Percentiles rank a stretch among this genome's conserved stretches.
These are phyloP conservation scores for Metschnikowia santaceciliae DNA, from an alignment of 805 yeast species.

Conservation along the genomic window DNA sequence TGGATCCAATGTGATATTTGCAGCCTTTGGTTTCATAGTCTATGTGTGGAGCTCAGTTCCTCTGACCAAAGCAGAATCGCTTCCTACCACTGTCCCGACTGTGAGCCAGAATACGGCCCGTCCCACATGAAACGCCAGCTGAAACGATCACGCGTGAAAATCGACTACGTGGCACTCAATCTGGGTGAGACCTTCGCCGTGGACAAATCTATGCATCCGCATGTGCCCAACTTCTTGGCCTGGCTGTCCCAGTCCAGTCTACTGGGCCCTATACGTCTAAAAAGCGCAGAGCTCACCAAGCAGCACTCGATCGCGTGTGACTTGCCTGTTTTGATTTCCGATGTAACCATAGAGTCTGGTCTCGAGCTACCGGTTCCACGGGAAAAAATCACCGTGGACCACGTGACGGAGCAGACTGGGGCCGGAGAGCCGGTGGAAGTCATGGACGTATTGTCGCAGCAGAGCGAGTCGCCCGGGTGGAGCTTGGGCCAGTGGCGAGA, in stretches of 20 bases:
- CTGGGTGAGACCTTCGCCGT: conserved; percentile 59
- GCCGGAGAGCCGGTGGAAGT: conserved; percentile 65
- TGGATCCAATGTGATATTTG: conserved; percentile 63
- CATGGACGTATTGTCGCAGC: conserved; percentile 86
- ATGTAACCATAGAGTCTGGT: conserved; percentile 32
- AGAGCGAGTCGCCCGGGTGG: conserved; percentile 62
- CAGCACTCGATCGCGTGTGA: conserved; percentile 33
- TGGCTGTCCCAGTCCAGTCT: not conserved
- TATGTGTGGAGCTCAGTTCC: conserved; percentile 32
- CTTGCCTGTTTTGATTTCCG: conserved; percentile 46
- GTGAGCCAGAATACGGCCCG: conserved; percentile 46
- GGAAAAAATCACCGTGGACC: conserved; percentile 46
- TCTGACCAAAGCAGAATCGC: conserved; percentile 36
- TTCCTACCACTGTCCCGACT: conserved; percentile 53
- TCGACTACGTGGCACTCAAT: conserved; percentile 78
- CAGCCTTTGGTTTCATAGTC: conserved; percentile 50
- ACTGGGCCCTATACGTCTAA: conserved; percentile 21
- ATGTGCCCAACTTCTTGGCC: conserved; percentile 31
- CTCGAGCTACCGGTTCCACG: conserved; percentile 48
- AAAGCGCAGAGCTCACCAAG: conserved; percentile 32
- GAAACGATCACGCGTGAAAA: conserved; percentile 45
- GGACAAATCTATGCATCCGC: conserved; percentile 48
- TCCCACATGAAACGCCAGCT: conserved; percentile 50
- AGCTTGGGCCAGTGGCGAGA: conserved; percentile 67
- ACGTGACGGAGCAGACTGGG: conserved; percentile 59